phyloP scores from a whole-genome alignment of 1,284 basidiomycete genomes.

The Pterulicium gracile region DNA sequence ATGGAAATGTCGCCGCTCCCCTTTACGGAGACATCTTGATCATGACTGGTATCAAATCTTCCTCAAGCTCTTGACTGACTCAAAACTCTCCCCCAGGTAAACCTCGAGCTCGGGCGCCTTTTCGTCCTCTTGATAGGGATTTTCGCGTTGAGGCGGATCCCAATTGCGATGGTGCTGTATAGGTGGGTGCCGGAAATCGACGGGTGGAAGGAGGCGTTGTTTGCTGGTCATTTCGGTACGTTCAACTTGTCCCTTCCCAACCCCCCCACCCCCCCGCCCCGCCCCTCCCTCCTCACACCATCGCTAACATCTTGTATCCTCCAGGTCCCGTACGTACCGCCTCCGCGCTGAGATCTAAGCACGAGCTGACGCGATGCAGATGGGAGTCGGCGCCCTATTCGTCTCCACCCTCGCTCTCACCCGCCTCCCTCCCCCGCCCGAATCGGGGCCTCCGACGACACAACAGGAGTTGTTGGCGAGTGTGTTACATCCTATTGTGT shows the following conservation, averaged over 20 bases:
- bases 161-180: constrained; percentile 64
- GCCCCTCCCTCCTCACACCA: neutral
- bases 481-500: constrained; percentile 68
- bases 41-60: too few species aligned
- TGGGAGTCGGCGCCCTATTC: constrained; percentile 81
- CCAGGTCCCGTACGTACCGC: too few species aligned
- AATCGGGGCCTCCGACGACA: constrained; percentile 46
- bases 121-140: constrained; percentile 57
- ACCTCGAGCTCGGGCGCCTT: constrained; percentile 67
- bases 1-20: too few species aligned
- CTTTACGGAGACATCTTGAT: too few species aligned
- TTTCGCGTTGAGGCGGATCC: constrained; percentile 67
- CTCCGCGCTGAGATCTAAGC: too few species aligned
- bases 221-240: constrained; percentile 80
- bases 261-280: too few species aligned
- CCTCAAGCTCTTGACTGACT: too few species aligned
- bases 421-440: constrained; percentile 48
- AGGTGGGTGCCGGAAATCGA: constrained; percentile 78
- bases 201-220: constrained; percentile 71
- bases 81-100: too few species aligned
- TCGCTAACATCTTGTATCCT: constrained; percentile 41
- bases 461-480: constrained; percentile 65
- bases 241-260: constrained; percentile 2
- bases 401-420: constrained; percentile 69
- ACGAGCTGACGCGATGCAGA: too few species aligned